phyloP scores from a whole-genome alignment of 371 early-diverging fungal species.

The Mucor ambiguus region DNA sequence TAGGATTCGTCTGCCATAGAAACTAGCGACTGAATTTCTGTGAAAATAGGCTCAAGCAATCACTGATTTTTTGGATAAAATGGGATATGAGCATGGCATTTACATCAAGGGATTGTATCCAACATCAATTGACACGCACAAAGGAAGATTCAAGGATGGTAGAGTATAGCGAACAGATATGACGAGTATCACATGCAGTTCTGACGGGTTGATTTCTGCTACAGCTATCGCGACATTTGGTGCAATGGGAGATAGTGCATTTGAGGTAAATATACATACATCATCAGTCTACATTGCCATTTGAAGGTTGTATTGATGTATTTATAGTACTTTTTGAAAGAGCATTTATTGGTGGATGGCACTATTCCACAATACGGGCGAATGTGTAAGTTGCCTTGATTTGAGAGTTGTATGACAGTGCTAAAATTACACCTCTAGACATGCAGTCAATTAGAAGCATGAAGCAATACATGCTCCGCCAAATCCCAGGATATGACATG shows the following conservation, averaged over 20 bases:
- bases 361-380: conserved; percentile 48
- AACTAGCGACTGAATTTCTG: not conserved
- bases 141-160: conserved; percentile 46
- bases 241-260: conserved; percentile 58
- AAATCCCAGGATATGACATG: conserved; percentile 45
- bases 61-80: conserved; percentile 46
- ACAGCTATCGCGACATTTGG: conserved; percentile 44
- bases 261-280: conserved; percentile 41
- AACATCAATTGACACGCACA: conserved; percentile 32
- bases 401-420: not conserved
- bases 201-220: not conserved
- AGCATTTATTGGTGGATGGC: conserved; percentile 64
- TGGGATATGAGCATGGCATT: conserved; percentile 44
- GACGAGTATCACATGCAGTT: not conserved
- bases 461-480: conserved; percentile 53
- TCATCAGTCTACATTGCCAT: not conserved
- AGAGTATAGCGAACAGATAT: not conserved
- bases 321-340: conserved; percentile 72
- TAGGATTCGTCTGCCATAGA: not conserved
- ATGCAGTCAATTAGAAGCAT: conserved; percentile 48
- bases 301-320: not conserved
- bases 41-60: conserved; percentile 48
- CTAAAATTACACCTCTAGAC: conserved; percentile 31
- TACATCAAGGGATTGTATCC: conserved; percentile 65
- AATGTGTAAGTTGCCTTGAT: conserved; percentile 51